These are phyloP conservation scores for Cokeromyces recurvatus DNA, from an alignment of 371 early-diverging fungal species.

Conservation along the genomic window DNA sequence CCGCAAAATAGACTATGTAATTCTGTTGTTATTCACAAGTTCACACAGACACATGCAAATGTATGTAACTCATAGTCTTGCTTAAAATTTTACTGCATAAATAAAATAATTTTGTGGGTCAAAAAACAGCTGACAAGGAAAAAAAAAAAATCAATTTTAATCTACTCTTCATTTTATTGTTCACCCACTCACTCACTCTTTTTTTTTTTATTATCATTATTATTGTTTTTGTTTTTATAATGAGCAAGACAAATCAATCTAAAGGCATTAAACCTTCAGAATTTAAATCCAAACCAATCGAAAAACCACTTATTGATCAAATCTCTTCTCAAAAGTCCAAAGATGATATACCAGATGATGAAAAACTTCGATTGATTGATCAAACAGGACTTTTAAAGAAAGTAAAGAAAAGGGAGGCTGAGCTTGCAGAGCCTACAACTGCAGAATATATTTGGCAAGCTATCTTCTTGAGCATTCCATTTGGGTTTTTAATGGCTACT, in stretches of 20 bases:
- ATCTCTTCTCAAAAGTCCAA: conserved; percentile 13
- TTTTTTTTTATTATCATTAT: too few species aligned
- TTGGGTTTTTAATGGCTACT: conserved; percentile 47
- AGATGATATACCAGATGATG: conserved; percentile 32
- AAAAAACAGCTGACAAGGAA: too few species aligned
- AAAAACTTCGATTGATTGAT: conserved; percentile 45
- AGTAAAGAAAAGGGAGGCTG: conserved; percentile 34
- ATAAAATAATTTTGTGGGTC: too few species aligned
- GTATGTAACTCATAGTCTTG: too few species aligned
- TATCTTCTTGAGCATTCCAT: conserved; percentile 51
- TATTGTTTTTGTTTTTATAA: too few species aligned
- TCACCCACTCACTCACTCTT: too few species aligned
- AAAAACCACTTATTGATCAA: conserved; percentile 32
- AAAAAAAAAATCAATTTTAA: too few species aligned
- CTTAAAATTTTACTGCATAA: too few species aligned
- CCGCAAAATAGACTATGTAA: too few species aligned
- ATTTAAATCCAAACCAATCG: conserved; percentile 5
- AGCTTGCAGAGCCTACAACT: conserved; percentile 19
- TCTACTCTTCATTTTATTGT: too few species aligned
- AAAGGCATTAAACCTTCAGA: conserved; percentile 16
- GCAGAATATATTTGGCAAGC: conserved; percentile 53
- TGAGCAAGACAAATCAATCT: not conserved
- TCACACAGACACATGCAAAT: too few species aligned
- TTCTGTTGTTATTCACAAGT: too few species aligned
- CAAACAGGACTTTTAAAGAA: conserved; percentile 49